A percentile compares a stretch with the other conserved stretches of the same genome.
Conservation (phyloP, 2,329 filamentous ascomycete genomes). For the Ceratocystis smalleyi region DNA sequence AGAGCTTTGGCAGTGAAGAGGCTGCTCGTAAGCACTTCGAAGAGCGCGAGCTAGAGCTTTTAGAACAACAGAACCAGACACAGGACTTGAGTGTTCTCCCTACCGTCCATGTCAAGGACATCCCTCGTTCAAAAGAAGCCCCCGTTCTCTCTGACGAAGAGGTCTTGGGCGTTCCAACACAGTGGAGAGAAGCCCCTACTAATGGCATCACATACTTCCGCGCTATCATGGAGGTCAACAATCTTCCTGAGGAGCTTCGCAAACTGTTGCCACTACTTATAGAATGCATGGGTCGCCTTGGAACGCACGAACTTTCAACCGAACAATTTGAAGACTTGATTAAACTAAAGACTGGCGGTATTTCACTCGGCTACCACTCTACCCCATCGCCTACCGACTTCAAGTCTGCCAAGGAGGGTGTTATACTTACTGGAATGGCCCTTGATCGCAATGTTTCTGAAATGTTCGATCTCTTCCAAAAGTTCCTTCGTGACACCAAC, state of each 20-base stretch:
- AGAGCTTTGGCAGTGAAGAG: slow-evolving; percentile 53
- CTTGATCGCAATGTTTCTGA: slow-evolving; percentile 77
- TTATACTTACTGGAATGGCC: slow-evolving; percentile 73
- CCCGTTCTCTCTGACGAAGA: slow-evolving; percentile 46
- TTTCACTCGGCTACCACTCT: slow-evolving; percentile 73
- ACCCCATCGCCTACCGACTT: slow-evolving; percentile 61
- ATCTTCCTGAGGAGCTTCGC: slow-evolving; percentile 70
- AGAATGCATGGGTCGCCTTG: slow-evolving; percentile 82
- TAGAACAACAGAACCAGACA: slow-evolving; percentile 68
- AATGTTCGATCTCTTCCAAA: slow-evolving; percentile 76
- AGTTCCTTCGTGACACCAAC: slow-evolving; percentile 70
- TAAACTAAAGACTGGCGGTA: slow-evolving; percentile 86
- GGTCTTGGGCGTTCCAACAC: slow-evolving; percentile 50
- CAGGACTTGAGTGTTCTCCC: slow-evolving; percentile 80
- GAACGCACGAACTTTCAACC: slow-evolving; percentile 76
- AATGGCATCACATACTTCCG: slow-evolving; percentile 95
- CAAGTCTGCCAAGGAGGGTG: slow-evolving; percentile 57
- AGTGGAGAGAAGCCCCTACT: slow-evolving; percentile 85
- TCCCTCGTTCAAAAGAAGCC: slow-evolving; percentile 58
- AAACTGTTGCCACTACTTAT: slow-evolving; percentile 79
- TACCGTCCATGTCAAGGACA: slow-evolving; percentile 76
- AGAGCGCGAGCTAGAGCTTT: slow-evolving; percentile 61
- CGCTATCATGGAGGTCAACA: slow-evolving; percentile 63
- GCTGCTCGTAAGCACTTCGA: slow-evolving; percentile 58
- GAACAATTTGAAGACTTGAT: slow-evolving; percentile 91